These are phyloP conservation scores for Pythium chondricola DNA, from an alignment of 352 stramenopile species.

Conservation along the genomic window DNA sequence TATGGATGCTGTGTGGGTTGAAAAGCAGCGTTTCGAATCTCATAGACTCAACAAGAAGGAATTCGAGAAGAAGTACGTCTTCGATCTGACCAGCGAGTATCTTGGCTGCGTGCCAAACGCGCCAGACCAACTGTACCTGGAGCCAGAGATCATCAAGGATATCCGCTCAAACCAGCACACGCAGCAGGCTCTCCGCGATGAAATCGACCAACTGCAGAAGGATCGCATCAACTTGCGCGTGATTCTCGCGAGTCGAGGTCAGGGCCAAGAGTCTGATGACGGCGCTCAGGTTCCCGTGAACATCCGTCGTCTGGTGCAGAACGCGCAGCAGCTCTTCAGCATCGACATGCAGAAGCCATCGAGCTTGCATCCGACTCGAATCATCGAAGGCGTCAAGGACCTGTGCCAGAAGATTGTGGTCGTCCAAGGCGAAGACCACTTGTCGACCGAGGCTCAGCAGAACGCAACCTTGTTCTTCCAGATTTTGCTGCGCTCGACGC, in stretches of 20 bases:
- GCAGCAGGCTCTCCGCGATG: conserved; percentile 91
- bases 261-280: conserved; percentile 90
- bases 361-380: conserved; percentile 88
- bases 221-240: conserved; percentile 93
- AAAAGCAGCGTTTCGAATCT: conserved; percentile 94
- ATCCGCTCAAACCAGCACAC: conserved; percentile 93
- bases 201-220: conserved; percentile 91
- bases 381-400: conserved; percentile 89
- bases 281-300: conserved; percentile 91
- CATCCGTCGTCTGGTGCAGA: conserved; percentile 94
- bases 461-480: conserved; percentile 98
- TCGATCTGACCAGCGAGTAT: conserved; percentile 90
- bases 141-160: conserved; percentile 83
- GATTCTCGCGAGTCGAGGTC: conserved; percentile 94
- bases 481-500: conserved; percentile 94
- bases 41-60: conserved; percentile 87
- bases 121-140: conserved; percentile 80
- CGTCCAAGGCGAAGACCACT: conserved; percentile 90
- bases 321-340: conserved; percentile 92
- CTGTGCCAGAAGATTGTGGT: conserved; percentile 95
- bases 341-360: conserved; percentile 92
- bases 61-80: conserved; percentile 92
- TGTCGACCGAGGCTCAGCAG: conserved; percentile 95
- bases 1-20: conserved; percentile 99
- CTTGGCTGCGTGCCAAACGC: conserved; percentile 88